Conservation (phyloP, 2,329 filamentous ascomycete species). For the Onygenales sp. region DNA sequence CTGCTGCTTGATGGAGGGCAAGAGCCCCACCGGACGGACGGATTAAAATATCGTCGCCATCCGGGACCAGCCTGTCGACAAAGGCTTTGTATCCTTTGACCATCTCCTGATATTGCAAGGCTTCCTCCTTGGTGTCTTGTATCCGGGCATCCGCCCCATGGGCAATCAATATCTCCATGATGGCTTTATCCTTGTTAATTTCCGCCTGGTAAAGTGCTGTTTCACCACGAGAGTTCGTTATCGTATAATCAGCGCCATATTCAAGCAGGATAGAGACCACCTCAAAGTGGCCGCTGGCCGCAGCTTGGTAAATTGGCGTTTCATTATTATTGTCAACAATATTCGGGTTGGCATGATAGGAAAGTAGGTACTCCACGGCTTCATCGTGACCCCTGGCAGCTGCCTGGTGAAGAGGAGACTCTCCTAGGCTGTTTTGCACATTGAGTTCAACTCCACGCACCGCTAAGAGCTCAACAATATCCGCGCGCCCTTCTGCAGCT, state of each 20-base stretch:
- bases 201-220: constrained; percentile 30
- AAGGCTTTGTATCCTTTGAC: too few species aligned
- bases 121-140: constrained; percentile 12
- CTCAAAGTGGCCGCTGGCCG: constrained; percentile 27
- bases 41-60: too few species aligned
- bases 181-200: constrained; percentile 24
- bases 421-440: not conserved
- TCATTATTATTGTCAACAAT: constrained; percentile 25
- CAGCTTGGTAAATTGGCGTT: constrained; percentile 30
- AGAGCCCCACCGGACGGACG: not conserved
- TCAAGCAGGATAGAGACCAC: constrained; percentile 26
- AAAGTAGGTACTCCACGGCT: constrained; percentile 29
- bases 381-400: constrained; percentile 7
- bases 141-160: constrained; percentile 20
- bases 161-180: constrained; percentile 23
- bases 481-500: not conserved
- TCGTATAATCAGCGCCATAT: constrained; percentile 25
- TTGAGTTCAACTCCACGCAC: constrained; percentile 4
- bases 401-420: constrained; percentile 8
- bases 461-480: not conserved
- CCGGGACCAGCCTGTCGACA: too few species aligned
- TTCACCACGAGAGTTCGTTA: constrained; percentile 22
- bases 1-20: not conserved
- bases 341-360: constrained; percentile 30
- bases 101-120: not conserved